Conservation (phyloP, 805 yeast genomes). For the Babjeviella inositovora region DNA sequence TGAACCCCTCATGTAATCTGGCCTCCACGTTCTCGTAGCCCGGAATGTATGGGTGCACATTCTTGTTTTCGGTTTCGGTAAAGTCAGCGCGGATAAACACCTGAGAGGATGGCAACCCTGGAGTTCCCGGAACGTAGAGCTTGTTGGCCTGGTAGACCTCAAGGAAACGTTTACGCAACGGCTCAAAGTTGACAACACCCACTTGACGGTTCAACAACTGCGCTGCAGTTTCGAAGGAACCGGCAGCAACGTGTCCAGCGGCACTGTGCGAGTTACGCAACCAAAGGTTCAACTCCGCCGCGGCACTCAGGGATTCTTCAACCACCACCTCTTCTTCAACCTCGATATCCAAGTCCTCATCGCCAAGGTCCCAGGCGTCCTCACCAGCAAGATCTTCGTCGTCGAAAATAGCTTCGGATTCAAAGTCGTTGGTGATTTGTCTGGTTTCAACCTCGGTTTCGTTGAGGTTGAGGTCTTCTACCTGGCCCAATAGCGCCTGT, state of each 20-base stretch:
- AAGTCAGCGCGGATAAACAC: slow-evolving; percentile 53
- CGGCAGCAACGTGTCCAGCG: slow-evolving; percentile 90
- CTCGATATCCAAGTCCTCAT: slow-evolving; percentile 59
- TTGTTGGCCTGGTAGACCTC: slow-evolving; percentile 76
- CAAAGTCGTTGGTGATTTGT: slow-evolving; percentile 7
- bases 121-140: slow-evolving; percentile 57
- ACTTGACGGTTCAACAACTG: slow-evolving; percentile 80
- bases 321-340: slow-evolving; percentile 21
- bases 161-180: slow-evolving; percentile 67
- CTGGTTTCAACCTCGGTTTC: slow-evolving; percentile 12
- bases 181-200: slow-evolving; percentile 78
- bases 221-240: slow-evolving; percentile 92
- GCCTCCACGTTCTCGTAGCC: slow-evolving; percentile 55
- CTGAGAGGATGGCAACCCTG: slow-evolving; percentile 55
- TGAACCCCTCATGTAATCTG: slow-evolving; percentile 59
- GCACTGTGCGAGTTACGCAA: slow-evolving; percentile 77
- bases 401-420: slow-evolving; percentile 10
- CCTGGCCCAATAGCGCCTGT: slow-evolving; percentile 63
- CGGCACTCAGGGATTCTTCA: slow-evolving; percentile 17
- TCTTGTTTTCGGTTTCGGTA: slow-evolving; percentile 32
- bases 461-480: slow-evolving; percentile 45
- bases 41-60: slow-evolving; percentile 53
- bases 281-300: slow-evolving; percentile 66
- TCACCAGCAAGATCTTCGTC: slow-evolving; percentile 23
- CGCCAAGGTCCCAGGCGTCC: slow-evolving; percentile 62